Conservation (phyloP, 495 filamentous ascomycete genomes). For the Cercophora newfieldiana region DNA sequence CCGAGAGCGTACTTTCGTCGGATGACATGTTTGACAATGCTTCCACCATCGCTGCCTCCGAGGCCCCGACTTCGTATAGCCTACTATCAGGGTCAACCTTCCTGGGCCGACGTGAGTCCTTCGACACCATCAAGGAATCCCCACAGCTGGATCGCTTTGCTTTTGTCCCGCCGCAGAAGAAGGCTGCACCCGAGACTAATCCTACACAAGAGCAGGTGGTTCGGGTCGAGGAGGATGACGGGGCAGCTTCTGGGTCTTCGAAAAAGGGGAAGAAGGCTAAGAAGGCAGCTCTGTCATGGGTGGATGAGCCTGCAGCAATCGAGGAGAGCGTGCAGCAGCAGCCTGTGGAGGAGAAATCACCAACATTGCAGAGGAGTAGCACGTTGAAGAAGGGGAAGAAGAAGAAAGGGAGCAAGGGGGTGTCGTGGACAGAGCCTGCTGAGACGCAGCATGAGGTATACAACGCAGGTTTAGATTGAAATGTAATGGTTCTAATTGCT, state of each 20-base stretch:
- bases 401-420: conserved; percentile 33
- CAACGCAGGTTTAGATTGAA: neutral
- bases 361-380: conserved; percentile 4
- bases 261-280: conserved; percentile 37
- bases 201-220: conserved; percentile 6
- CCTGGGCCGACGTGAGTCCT: conserved; percentile 11
- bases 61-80: conserved; percentile 27
- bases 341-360: neutral
- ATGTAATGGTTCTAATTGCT: conserved; percentile 3
- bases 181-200: conserved; percentile 8
- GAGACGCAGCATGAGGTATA: conserved; percentile 1
- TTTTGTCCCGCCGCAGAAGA: conserved; percentile 10
- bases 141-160: conserved; percentile 12
- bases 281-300: conserved; percentile 14
- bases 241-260: neutral
- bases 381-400: conserved; percentile 32
- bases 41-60: conserved; percentile 35
- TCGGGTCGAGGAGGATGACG: neutral
- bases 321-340: conserved; percentile 8
- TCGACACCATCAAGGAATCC: conserved; percentile 3
- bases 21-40: conserved; percentile 31
- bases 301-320: neutral
- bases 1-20: conserved; percentile 27
- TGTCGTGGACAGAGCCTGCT: conserved; percentile 21
- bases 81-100: conserved; percentile 29